Evolutionary conservation across 2,329 filamentous ascomycete species (phyloP).

Genomic region (Fusarium foetens): DNA sequence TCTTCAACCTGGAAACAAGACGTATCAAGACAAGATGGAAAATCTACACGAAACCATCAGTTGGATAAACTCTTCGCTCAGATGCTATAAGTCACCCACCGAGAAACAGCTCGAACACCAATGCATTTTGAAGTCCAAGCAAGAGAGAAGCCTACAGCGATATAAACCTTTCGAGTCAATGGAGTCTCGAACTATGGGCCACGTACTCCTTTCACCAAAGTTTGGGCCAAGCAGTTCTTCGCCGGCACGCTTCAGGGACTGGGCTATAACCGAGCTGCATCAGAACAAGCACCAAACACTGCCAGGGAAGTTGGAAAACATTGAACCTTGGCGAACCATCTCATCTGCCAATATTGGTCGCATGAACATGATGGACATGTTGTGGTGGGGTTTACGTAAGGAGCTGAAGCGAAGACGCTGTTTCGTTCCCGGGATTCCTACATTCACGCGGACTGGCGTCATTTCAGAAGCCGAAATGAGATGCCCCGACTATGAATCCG

Average conservation of each 20-base stretch:
- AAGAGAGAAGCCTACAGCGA: accelerated
- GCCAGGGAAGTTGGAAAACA: accelerated
- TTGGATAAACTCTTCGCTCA: too few relatives aligned
- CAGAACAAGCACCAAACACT: neutral
- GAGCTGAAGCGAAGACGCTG: neutral
- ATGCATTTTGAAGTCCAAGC: accelerated
- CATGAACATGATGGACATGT: too few relatives aligned
- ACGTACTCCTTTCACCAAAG: neutral
- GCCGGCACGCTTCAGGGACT: neutral
- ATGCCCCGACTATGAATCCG: accelerated
- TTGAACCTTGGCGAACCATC: too few relatives aligned
- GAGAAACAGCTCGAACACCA: accelerated
- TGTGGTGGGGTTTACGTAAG: neutral
- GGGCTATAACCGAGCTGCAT: neutral
- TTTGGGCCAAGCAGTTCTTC: neutral
- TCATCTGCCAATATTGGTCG: too few relatives aligned
- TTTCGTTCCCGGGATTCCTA: accelerated
- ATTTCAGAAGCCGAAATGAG: neutral
- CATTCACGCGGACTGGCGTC: neutral
- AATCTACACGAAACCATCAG: accelerated
- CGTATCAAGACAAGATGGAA: accelerated
- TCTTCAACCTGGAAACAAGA: neutral
- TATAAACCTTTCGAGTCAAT: neutral
- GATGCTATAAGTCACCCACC: too few relatives aligned
- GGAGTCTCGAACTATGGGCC: neutral